phyloP scores from a whole-genome alignment of 192 early-diverging fungal species.

The Coemansia sp. region DNA sequence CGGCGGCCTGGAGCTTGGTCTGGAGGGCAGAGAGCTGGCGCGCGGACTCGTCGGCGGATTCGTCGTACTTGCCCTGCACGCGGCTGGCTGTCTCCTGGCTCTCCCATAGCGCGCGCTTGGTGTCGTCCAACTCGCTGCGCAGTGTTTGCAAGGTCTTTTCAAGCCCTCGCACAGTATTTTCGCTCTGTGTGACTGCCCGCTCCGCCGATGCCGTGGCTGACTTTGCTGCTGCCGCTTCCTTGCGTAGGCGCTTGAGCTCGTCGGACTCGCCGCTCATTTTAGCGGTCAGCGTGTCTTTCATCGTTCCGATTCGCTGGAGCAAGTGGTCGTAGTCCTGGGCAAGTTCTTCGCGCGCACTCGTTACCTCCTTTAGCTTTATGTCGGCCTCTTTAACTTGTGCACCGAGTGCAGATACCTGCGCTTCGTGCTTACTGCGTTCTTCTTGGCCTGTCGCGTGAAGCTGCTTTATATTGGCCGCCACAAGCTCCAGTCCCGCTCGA shows the following conservation, averaged over 20 bases:
- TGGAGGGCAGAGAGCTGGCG: constrained; percentile 22
- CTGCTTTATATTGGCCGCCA: constrained; percentile 2
- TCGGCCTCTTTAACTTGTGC: constrained; percentile 18
- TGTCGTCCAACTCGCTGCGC: constrained; percentile 28
- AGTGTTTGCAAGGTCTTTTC: constrained; percentile 2
- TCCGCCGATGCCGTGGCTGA: constrained; percentile 2
- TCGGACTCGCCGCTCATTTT: constrained; percentile 81
- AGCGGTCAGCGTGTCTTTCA: constrained; percentile 77
- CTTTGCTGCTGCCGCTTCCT: constrained; percentile 19
- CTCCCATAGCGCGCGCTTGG: constrained; percentile 35
- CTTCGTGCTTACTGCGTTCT: not conserved
- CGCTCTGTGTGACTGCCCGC: constrained; percentile 4
- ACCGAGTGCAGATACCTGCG: constrained; percentile 15
- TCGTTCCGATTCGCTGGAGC: constrained; percentile 69
- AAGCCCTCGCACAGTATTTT: not conserved
- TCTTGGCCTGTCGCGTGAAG: not conserved
- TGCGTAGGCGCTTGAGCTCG: constrained; percentile 49
- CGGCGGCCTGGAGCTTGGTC: constrained; percentile 20
- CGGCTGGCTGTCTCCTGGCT: constrained; percentile 37
- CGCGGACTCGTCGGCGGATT: constrained; percentile 15
- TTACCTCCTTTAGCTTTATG: constrained; percentile 28
- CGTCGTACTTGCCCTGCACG: constrained; percentile 23
- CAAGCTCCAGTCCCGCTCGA: constrained; percentile 20
- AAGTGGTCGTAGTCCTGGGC: constrained; percentile 60
- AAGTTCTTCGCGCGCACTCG: constrained; percentile 46